Evolutionary conservation across 306 rosid genomes (phyloP), one percentile per base, ranked within the genome.

Genomic region (Castanopsis chinensis): DNA sequence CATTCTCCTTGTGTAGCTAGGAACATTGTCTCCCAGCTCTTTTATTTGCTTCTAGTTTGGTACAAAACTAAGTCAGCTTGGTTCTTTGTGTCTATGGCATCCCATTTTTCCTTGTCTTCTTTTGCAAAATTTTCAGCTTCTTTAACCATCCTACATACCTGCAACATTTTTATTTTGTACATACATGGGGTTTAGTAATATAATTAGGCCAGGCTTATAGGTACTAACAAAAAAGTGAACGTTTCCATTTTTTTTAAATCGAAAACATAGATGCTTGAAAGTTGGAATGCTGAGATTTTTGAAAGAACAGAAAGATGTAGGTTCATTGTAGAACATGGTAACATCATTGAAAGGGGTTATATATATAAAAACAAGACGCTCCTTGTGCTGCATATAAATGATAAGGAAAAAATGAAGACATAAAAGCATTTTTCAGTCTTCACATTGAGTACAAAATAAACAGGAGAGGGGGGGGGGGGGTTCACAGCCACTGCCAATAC

Each of bases 41-140:
- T 89, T 92, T 85, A 91, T 80, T 58, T 91, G 99, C 89, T 92
- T 94, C 87, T 96, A 6, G 96, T 90, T 81, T 92, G 97, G 89
- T 92, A 92, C 63, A 94, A 93, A 61, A 94, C 97, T 2, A 91
- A 91, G 73, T 95, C 97, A 1, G 97, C 97, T 75, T 92, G 99
- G 86, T 95, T 95, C 92, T 89, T 90, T 1, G 97, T 92, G 85
- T 91, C 98, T 30, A 91, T 94, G 12, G 94, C 90, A 19, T 94
- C 97, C 83, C 98, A 89, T 92, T 88, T 94, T 74, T 94, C 96
- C 71, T 94, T 94, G 85, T 94, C 98, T 80, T 92, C 97, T 86
- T 86, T 87, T 1, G 93, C 78, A 76, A 92, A 92, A 77, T 43
- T 92, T 76, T 92, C 94, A 0, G 97, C 97, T 76, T 92, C 98